Evolutionary conservation across 2,329 filamentous ascomycete species (phyloP).

Genomic region (Xylariaceae sp.): DNA sequence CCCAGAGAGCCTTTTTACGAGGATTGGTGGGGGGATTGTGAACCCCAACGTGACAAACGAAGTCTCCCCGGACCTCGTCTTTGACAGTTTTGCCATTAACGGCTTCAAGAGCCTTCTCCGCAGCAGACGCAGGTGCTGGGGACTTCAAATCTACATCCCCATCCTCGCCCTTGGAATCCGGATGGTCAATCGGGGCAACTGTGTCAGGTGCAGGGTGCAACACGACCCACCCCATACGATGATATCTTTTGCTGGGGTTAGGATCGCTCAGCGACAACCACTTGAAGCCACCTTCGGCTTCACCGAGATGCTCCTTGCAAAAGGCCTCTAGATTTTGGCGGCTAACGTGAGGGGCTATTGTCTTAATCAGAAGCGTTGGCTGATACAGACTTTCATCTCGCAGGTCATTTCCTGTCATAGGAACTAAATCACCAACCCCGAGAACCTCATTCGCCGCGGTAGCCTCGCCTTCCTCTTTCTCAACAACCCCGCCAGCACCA

Average conservation of each 20-base stretch:
- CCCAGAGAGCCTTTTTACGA: conserved; percentile 93
- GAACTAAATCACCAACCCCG: conserved; percentile 85
- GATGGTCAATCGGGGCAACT: conserved; percentile 60
- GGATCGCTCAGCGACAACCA: conserved; percentile 95
- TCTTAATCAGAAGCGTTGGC: conserved; percentile 95
- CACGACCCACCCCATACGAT: conserved; percentile 98
- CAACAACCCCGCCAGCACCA: conserved; percentile 75
- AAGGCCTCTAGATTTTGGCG: conserved; percentile 90
- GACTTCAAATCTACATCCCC: conserved; percentile 53
- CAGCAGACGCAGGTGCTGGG: conserved; percentile 51
- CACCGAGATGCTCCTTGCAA: conserved; percentile 88
- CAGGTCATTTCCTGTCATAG: conserved; percentile 77
- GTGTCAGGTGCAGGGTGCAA: conserved; percentile 74
- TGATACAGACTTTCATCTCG: conserved; percentile 84
- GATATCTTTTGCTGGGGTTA: conserved; percentile 94
- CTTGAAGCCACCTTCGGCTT: conserved; percentile 87
- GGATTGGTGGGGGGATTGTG: conserved; percentile 84
- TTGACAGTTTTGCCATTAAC: conserved; percentile 97
- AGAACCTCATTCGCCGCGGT: conserved; percentile 88
- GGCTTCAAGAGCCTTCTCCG: conserved; percentile 85
- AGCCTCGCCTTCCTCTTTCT: conserved; percentile 94
- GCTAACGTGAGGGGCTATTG: conserved; percentile 92
- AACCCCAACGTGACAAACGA: conserved; percentile 94
- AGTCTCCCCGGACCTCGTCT: conserved; percentile 88
- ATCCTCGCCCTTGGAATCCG: conserved; percentile 69